Evolutionary conservation across 441 rosid species (phyloP).

Genomic region (Croton setiger): DNA sequence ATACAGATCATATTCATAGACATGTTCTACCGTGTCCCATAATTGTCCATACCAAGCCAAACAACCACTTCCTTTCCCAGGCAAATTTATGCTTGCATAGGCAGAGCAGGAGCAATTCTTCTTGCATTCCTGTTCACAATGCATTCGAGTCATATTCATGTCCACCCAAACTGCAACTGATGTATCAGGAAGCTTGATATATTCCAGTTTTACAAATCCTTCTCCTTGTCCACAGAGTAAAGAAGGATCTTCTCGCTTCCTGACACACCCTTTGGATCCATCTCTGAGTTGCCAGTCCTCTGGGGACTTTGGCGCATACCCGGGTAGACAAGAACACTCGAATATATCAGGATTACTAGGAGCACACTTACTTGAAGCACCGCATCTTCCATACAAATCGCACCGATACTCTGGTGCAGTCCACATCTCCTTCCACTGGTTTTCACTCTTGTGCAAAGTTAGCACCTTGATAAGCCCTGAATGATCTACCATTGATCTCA

Average conservation of each 20-base stretch:
- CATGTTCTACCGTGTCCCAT: conserved; percentile 3
- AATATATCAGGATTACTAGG: not conserved
- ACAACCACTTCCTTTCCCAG: conserved; percentile 16
- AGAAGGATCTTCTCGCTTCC: conserved; percentile 2
- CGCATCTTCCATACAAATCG: conserved; percentile 34
- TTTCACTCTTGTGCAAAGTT: conserved; percentile 35
- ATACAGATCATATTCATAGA: not conserved
- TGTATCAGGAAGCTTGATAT: conserved; percentile 27
- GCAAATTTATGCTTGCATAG: not conserved
- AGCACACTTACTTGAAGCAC: not conserved
- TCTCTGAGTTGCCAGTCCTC: conserved; percentile 9
- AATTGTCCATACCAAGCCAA: conserved; percentile 26
- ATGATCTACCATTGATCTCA: not conserved
- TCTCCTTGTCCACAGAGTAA: conserved; percentile 21
- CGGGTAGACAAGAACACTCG: conserved; percentile 14
- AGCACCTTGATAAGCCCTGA: conserved; percentile 15
- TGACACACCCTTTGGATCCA: conserved; percentile 10
- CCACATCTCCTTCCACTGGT: conserved; percentile 43
- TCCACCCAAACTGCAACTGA: conserved; percentile 12
- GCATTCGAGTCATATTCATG: not conserved
- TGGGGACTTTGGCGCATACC: not conserved
- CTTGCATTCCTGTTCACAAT: conserved; percentile 26
- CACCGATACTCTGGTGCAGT: conserved; percentile 46
- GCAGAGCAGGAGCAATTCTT: conserved; percentile 32
- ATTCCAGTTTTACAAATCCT: conserved; percentile 23